A percentile compares a stretch with the other conserved stretches of the same genome.
phyloP scores from a whole-genome alignment of 2,329 filamentous ascomycete genomes.

The Exophiala xenobiotica region DNA sequence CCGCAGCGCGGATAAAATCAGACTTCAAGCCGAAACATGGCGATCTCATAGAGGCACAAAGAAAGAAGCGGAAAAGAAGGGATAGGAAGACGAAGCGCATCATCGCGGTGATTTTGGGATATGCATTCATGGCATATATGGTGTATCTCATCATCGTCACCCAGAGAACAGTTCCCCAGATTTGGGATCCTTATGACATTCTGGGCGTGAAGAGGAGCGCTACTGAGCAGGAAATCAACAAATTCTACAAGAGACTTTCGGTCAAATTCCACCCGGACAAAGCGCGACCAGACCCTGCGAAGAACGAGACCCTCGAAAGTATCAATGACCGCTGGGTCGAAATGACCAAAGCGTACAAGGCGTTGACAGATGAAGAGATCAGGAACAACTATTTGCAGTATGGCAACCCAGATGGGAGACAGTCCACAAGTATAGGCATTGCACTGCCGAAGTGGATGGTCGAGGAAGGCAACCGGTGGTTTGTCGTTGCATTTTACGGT shows the following conservation, averaged over 20 bases:
- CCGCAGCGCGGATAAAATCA: conserved; percentile 77
- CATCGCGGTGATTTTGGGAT: conserved; percentile 72
- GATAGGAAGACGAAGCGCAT: conserved; percentile 85
- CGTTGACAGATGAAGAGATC: conserved; percentile 93
- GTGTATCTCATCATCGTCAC: conserved; percentile 84
- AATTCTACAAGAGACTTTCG: conserved; percentile 82
- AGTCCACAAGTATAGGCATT: conserved; percentile 96
- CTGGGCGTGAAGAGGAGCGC: conserved; percentile 79
- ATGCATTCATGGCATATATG: conserved; percentile 84
- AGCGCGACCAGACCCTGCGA: conserved; percentile 73
- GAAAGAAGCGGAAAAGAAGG: conserved; percentile 82
- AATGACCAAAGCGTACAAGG: conserved; percentile 96
- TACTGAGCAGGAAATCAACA: conserved; percentile 88
- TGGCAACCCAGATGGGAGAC: conserved; percentile 95
- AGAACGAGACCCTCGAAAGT: conserved; percentile 83
- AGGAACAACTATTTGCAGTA: conserved; percentile 96
- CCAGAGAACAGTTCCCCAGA: conserved; percentile 66
- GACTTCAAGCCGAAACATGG: conserved; percentile 79
- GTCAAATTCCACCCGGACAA: conserved; percentile 93
- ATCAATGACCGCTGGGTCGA: conserved; percentile 91
- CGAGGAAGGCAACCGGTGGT: conserved; percentile 91
- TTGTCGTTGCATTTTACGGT: conserved; percentile 87
- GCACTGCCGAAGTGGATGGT: conserved; percentile 91
- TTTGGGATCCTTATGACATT: conserved; percentile 98
- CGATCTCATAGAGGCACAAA: conserved; percentile 77